These are phyloP conservation scores for Paxillus rubicundulus DNA, from an alignment of 768 basidiomycete species.

Conservation along the genomic window DNA sequence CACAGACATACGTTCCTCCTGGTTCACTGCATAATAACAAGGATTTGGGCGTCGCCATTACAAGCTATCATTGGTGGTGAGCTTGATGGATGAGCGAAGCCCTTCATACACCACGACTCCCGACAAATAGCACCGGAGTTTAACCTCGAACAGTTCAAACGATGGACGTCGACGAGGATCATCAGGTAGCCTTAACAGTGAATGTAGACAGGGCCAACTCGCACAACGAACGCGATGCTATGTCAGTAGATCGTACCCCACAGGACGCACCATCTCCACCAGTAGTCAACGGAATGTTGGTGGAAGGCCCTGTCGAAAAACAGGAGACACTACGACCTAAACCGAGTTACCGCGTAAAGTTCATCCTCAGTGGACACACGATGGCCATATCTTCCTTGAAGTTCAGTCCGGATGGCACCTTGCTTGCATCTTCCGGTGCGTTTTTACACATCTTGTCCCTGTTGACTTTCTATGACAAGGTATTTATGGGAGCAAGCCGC, in stretches of 20 bases:
- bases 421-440: conserved; percentile 84
- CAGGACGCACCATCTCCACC: conserved; percentile 1
- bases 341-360: conserved; percentile 58
- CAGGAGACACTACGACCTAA: conserved; percentile 9
- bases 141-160: background rate
- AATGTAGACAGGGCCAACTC: conserved; percentile 3
- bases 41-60: too few species aligned
- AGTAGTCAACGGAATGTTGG: background rate
- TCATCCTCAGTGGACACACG: conserved; percentile 78
- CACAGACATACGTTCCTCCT: too few species aligned
- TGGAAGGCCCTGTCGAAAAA: background rate
- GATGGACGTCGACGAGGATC: conserved; percentile 17
- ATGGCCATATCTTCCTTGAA: conserved; percentile 80
- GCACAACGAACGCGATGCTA: conserved; percentile 6
- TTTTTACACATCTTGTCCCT: conserved; percentile 13
- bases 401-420: conserved; percentile 82
- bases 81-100: too few species aligned
- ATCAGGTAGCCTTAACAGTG: background rate
- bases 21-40: too few species aligned
- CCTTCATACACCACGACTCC: too few species aligned
- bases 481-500: conserved; percentile 60
- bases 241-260: conserved; percentile 7
- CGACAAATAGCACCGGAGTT: background rate
- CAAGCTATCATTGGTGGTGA: too few species aligned
- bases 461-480: conserved; percentile 16